Evolutionary conservation across 768 basidiomycete genomes (phyloP).

Genomic region (Naganishia vishniacii): DNA sequence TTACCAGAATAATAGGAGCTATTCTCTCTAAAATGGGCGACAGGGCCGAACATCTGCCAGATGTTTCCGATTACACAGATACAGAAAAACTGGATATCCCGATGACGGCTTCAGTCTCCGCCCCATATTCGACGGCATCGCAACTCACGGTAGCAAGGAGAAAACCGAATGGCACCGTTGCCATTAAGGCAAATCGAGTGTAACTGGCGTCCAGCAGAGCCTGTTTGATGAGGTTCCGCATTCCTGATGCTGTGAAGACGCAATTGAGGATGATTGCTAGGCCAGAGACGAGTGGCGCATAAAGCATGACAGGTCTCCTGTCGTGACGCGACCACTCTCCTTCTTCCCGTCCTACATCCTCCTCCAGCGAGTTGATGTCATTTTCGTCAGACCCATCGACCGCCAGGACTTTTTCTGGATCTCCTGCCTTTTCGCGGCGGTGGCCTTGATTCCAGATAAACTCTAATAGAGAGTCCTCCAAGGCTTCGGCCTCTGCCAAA

Average conservation of each 20-base stretch:
- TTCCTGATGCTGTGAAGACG: constrained; percentile 34
- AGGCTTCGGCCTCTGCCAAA: no score
- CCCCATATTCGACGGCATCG: constrained; percentile 37
- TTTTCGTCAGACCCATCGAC: constrained; percentile 10
- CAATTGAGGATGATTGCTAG: constrained; percentile 39
- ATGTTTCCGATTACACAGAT: constrained; percentile 41
- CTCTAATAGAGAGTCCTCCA: no score
- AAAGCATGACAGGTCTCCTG: constrained; percentile 38
- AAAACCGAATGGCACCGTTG: constrained; percentile 57
- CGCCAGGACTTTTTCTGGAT: background rate
- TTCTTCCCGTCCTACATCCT: background rate
- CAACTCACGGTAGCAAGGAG: constrained; percentile 26
- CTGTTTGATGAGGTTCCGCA: constrained; percentile 57
- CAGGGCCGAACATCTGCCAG: constrained; percentile 47
- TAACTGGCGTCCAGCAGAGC: constrained; percentile 63
- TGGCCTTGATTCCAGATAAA: no score
- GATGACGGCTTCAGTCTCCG: constrained; percentile 55
- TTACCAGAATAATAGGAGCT: constrained; percentile 45
- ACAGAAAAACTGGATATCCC: constrained; percentile 47
- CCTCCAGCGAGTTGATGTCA: background rate
- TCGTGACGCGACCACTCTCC: constrained; percentile 6
- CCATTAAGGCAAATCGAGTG: constrained; percentile 62
- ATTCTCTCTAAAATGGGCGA: constrained; percentile 47
- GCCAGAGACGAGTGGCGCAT: constrained; percentile 42
- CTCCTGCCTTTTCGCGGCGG: no score